A percentile compares a stretch with the other conserved stretches of the same genome.
phyloP scores from a whole-genome alignment of 2,329 filamentous ascomycete species.

The Sclerotinia glacialis region DNA sequence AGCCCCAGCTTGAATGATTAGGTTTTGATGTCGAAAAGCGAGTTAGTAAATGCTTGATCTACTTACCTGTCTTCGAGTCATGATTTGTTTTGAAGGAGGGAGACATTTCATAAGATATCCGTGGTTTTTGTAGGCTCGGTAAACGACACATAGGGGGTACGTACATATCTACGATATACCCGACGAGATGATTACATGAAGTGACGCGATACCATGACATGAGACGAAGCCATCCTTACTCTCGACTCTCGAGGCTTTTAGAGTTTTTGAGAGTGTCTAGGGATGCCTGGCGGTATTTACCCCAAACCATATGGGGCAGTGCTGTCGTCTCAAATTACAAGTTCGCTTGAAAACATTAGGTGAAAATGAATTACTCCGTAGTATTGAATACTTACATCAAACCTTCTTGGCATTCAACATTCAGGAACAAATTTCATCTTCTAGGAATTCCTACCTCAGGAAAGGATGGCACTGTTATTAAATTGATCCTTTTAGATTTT shows the following conservation, averaged over 20 bases:
- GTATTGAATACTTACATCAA: no score
- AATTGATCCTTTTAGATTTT: neutral
- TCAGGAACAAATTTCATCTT: no score
- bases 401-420: no score
- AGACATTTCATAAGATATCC: neutral
- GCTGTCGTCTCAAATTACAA: conserved; percentile 3
- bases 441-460: no score
- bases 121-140: neutral
- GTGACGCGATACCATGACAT: neutral
- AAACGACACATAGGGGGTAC: conserved; percentile 2
- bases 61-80: neutral
- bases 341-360: neutral
- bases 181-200: neutral
- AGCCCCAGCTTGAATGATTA: no score
- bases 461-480: no score
- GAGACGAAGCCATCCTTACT: neutral
- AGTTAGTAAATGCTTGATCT: no score
- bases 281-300: neutral
- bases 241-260: neutral
- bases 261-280: neutral
- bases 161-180: neutral
- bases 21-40: no score
- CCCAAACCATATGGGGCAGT: neutral
- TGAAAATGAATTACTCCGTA: neutral
- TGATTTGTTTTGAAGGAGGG: neutral